Base-by-base conservation (phyloP, 2,329 filamentous ascomycete genomes). In the Rhynchosporium secalis region DNA sequence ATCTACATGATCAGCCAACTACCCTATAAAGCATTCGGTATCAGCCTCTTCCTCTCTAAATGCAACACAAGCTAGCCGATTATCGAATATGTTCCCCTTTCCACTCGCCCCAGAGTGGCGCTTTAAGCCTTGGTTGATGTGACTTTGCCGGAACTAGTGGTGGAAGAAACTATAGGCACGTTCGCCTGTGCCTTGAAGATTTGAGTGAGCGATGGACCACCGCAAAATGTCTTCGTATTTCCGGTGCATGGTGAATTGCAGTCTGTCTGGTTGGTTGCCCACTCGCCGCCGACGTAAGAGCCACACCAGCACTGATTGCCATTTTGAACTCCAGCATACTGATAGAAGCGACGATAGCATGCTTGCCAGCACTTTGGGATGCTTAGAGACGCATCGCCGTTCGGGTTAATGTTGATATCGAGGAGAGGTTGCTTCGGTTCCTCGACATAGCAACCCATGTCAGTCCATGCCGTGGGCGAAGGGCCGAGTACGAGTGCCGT, bases 301-400 rank as follows among this genome's bases (percentile, higher is more conserved):
- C 45, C 45, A 47, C 45, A 47, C 45, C 45, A 47, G 45, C 45
- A 47, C 45, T 47, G 45, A 29, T 47, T 47, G 45, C 45, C 45
- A 29, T 47, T 47, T 29, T 47, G 45, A 29, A 47, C 45, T 29
- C 45, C 45, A 29, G 45, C 45, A 29, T 47, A 47, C 45, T 47
- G 45, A 29, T 29, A 47, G 20, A 29, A 47, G 20, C 45, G 45
- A 20, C 45, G 45, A 20, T 47, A 47, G 45, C 45, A 47, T 47
- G 45, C 20, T 20, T 47, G 45, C 45, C 45, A 47, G 45, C 45
- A 47, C 20, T 47, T 47, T n/a, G 45, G 45, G 20, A 47, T 29
- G 45, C 45, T 47, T 29, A 47, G 26, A 47, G 45, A 47, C 45
- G 45, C 20, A 29, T 47, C 45, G 20, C 45, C 45, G 45, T 47